These are phyloP conservation scores for Cercophora scortea DNA, from an alignment of 495 filamentous ascomycete genomes.

Conservation along the genomic window DNA sequence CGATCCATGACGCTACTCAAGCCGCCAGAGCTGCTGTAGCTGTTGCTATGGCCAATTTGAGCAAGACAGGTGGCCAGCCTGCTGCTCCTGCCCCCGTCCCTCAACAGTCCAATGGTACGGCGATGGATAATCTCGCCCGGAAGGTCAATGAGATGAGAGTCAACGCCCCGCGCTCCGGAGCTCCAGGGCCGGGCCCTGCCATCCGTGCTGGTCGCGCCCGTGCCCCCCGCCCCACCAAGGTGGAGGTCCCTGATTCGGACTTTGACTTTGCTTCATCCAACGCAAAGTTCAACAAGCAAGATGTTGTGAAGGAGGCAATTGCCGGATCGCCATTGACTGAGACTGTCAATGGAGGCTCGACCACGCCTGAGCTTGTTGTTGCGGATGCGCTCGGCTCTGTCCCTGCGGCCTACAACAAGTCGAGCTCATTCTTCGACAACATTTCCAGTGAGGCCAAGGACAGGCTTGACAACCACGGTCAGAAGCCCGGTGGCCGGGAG, in stretches of 20 bases:
- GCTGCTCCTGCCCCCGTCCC: slow-evolving; percentile 9
- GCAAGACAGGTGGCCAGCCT: slow-evolving; percentile 34
- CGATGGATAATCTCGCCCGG: slow-evolving; percentile 70
- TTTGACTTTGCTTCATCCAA: slow-evolving; percentile 92
- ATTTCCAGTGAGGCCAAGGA: slow-evolving; percentile 91
- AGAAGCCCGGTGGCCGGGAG: slow-evolving; percentile 72
- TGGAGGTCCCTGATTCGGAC: slow-evolving; percentile 82
- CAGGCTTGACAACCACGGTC: slow-evolving; percentile 60
- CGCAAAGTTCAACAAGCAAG: slow-evolving; percentile 97
- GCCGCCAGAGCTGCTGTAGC: slow-evolving; percentile 81
- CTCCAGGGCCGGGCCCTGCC: slow-evolving; percentile 21
- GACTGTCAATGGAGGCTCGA: slow-evolving; percentile 20
- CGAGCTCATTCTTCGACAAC: slow-evolving; percentile 90
- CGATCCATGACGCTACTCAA: slow-evolving; percentile 59
- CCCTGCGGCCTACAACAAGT: slow-evolving; percentile 67
- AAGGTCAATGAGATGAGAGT: slow-evolving; percentile 85
- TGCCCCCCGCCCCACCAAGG: slow-evolving; percentile 48
- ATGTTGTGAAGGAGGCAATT: slow-evolving; percentile 85
- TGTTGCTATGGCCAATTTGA: slow-evolving; percentile 77
- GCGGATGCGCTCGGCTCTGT: slow-evolving; percentile 25
- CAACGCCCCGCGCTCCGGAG: slow-evolving; percentile 37
- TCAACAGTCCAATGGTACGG: slow-evolving; percentile 39
- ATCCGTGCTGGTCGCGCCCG: slow-evolving; percentile 49
- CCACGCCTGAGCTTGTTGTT: slow-evolving; percentile 20
- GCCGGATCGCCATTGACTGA: slow-evolving; percentile 65